phyloP scores from a whole-genome alignment of 192 early-diverging fungal genomes.

The Dimargaris cristalligena region DNA sequence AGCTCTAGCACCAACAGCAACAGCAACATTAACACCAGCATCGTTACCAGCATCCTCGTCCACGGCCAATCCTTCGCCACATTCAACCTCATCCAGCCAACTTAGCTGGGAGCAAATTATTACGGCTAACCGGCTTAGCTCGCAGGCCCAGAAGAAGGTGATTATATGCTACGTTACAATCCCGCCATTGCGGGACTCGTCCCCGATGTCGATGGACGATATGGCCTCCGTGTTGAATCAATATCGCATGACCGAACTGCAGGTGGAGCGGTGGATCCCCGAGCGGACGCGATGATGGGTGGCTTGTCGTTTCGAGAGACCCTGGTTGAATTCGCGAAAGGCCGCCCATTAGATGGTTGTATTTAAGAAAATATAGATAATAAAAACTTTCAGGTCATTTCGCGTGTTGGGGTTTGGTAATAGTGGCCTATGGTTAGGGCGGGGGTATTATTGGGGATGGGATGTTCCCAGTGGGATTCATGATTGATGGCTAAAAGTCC shows the following conservation, averaged over 20 bases:
- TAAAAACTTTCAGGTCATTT: no score
- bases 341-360: neutral
- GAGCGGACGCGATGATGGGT: neutral
- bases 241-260: neutral
- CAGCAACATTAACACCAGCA: neutral
- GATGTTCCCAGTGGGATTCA: no score
- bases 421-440: no score
- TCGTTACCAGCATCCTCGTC: conserved; percentile 13
- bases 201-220: neutral
- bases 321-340: neutral
- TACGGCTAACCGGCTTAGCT: conserved; percentile 18
- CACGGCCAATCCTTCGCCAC: neutral
- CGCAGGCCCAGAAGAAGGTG: conserved; percentile 22
- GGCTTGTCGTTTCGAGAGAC: neutral
- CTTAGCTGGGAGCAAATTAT: conserved; percentile 9
- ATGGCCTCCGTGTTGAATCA: neutral
- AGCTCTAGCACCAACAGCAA: neutral
- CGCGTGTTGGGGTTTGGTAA: no score
- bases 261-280: neutral
- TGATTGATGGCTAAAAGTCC: no score
- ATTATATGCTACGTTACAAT: conserved; percentile 22
- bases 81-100: neutral
- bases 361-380: neutral
- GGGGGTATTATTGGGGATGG: no score
- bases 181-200: neutral